Evolutionary conservation across 2,329 filamentous ascomycete species (phyloP).

Genomic region (Fusarium nygamai): DNA sequence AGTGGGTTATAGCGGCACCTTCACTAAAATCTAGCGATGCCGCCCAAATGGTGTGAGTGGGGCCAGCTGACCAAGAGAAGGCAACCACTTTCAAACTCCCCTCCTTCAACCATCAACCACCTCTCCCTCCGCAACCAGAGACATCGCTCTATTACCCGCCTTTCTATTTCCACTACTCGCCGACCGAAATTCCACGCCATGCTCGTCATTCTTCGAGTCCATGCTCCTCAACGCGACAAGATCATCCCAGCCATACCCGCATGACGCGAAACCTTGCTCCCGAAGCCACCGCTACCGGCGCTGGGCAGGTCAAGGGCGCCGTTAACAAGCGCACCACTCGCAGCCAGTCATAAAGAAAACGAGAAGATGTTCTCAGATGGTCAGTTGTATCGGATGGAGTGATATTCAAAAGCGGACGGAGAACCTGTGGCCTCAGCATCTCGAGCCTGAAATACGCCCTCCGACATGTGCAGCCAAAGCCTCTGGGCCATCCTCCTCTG

Average conservation of each 20-base stretch:
- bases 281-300: constrained; percentile 68
- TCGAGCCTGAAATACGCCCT: not conserved
- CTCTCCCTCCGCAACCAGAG: not conserved
- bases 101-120: not conserved
- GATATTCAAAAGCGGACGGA: constrained; percentile 2
- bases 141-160: not conserved
- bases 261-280: not conserved
- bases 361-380: not conserved
- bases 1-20: not conserved
- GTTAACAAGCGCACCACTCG: constrained; percentile 68
- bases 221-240: not conserved
- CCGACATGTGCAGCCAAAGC: fast-evolving
- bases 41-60: not conserved
- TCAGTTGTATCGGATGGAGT: not conserved
- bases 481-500: not conserved
- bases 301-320: constrained; percentile 81
- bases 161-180: not conserved
- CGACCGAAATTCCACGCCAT: not conserved
- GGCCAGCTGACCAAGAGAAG: fast-evolving
- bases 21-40: fast-evolving
- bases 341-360: constrained; percentile 59
- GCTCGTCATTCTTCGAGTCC: not conserved
- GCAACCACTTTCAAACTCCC: not conserved
- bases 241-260: not conserved
- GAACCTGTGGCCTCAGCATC: not conserved